Evolutionary conservation across 2,329 filamentous ascomycete species (phyloP), one percentile per base, ranked within the genome.

Genomic region (Geosmithia flava): DNA sequence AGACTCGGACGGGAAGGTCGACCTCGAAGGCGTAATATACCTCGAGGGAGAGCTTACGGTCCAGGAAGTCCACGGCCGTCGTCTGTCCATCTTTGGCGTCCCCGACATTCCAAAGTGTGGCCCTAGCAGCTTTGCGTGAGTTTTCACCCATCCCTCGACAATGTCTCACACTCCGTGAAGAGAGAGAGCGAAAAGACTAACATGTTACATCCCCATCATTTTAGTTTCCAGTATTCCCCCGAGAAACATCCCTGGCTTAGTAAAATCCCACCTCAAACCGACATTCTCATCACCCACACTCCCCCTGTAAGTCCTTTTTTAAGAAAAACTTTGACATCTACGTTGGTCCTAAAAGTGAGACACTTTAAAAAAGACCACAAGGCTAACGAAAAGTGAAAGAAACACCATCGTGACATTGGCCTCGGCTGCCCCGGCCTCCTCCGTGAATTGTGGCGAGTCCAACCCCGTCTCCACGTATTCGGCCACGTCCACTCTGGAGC

Each of bases 401-500:
- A 78, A 61, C 72, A 80, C 58, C 87, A 95, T 59, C 70, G 81
- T 33, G 83, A 83, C 54, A 74, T 80, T 46, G 79, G 74, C 2
- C 67, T 88, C 43, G 88, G 87, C 48, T 90, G 85, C 54, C 76
- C 80, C 7, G 74, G 77, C 49, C 72, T 95, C 6, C 71, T 91
- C 6, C 65, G 71, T 15, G 88, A 94, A 58, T 64, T 85, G 17
- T 87, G 84, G 80, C 77, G 84, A 37, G 79, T 88, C 11, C 80
- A 78, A 52, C 89, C 89, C 0, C 70, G 70, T 13, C 68, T 95
- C 15, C 87, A 95, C 62, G 75, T 95, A 45, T 95, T 93, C 61
- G 89, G 88, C 1, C 89, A 95, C 63, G 76, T 90, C 20, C 89
- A 95, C 66, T 84, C 75, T 58, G 85, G 80, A 8, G 76, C 84